Base-by-base conservation (phyloP, 352 stramenopile genomes). In the Phytophthora macrochlamydospora region DNA sequence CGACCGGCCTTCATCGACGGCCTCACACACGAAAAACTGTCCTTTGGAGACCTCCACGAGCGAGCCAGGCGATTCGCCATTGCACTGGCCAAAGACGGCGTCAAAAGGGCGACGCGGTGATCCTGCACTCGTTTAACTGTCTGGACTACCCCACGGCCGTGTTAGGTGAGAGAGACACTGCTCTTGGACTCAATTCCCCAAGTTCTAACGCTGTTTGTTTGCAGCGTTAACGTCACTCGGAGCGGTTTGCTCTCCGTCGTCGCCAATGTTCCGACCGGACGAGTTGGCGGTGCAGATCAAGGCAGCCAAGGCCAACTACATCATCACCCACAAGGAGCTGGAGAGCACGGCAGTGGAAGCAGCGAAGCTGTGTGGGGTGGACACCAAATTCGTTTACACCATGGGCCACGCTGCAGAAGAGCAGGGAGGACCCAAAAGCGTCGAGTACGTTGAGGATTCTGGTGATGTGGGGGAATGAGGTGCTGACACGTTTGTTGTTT, bases 71-170 rank as follows among this genome's bases (percentile, higher is more conserved):
- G 69, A 18, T 65, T 92, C 35, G 83, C 80, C 24, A 75, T 73
- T 3, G 76, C 65, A 13, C 59, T 92, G 11, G 58, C 72, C 5
- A 65, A 71, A 24, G 68, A 87, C 29, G 82, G 82, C 18, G 55
- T 91, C 56, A 65, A 75, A 81, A 80, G 59, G 78, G 74, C 40
- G 71, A 86, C 50, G 77, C 75, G 3, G 77, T 92, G 24, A 66
- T 89, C 2, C 6, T 90, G 59, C 81, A 92, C 62, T 83, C 79
- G 44, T 81, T 89, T 62, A 92, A 92, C 68, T 92, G 83, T 54
- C 18, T 90, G 31, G 83, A 92, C 63, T 92, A 83, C 61, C 81
- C 78, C 38, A 73, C 78, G 14, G 60, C 79, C 6, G 67, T 86
- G 9, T 70, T 89, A 9, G 79, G 82, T 91, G 65, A n/a, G 58